A percentile compares a stretch with the other conserved stretches of the same genome.
phyloP scores from a whole-genome alignment of 345 rosid species.

The Sonneratia alba region DNA sequence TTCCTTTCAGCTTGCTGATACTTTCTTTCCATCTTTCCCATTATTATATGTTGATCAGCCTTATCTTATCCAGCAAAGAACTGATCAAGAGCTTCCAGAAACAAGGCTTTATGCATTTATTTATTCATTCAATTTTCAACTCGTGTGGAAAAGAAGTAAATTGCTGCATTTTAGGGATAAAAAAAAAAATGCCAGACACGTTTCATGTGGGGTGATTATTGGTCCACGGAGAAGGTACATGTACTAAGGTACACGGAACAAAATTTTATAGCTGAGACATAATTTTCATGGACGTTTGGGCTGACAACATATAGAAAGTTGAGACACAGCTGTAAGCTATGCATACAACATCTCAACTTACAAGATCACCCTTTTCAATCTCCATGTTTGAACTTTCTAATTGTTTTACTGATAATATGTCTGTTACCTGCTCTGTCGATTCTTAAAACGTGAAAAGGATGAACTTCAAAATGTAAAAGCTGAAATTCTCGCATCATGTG shows the following conservation, averaged over 20 bases:
- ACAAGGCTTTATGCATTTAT: not conserved
- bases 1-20: constrained; percentile 3
- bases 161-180: not conserved
- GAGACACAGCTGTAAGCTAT: not conserved
- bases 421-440: not conserved
- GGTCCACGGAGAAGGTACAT: constrained; percentile 11
- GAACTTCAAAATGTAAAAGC: not conserved
- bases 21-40: constrained; percentile 11
- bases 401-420: not conserved
- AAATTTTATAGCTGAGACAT: constrained; percentile 26
- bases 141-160: not conserved
- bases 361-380: not conserved
- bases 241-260: not conserved
- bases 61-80: not conserved
- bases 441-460: not conserved
- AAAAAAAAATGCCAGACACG: not conserved
- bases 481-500: not conserved
- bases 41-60: not conserved
- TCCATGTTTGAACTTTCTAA: not conserved
- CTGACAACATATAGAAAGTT: not conserved
- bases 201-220: not conserved
- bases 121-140: too few species aligned
- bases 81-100: not conserved
- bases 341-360: not conserved
- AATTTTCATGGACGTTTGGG: constrained; percentile 25